These are phyloP conservation scores for Globisporangium abappressorium DNA, from an alignment of 352 stramenopile genomes.

Conservation along the genomic window DNA sequence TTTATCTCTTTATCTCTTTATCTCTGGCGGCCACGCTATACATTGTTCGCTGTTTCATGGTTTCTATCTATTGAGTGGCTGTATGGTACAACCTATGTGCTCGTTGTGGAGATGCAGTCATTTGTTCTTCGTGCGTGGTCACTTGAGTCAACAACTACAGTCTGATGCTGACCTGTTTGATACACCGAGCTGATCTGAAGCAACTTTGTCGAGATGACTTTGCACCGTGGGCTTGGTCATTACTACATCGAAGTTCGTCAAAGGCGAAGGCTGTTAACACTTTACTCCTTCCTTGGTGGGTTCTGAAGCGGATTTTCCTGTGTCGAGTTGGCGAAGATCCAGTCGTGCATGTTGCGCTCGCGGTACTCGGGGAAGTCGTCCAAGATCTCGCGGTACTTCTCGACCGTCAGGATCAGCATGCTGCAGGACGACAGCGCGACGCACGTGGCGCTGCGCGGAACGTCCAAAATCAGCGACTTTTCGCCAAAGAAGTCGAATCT, in stretches of 20 bases:
- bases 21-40: background rate
- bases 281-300: background rate
- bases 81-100: background rate
- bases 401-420: conserved; percentile 41
- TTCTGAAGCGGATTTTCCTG: conserved; percentile 11
- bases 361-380: conserved; percentile 49
- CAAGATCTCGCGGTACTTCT: conserved; percentile 41
- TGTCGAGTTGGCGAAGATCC: conserved; percentile 28
- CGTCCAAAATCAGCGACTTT: conserved; percentile 41
- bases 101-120: no score
- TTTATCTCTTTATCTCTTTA: background rate
- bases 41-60: background rate
- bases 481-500: conserved; percentile 47
- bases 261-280: background rate
- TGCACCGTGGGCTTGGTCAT: background rate
- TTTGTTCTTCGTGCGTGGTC: background rate
- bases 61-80: background rate
- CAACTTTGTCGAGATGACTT: background rate
- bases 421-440: conserved; percentile 36
- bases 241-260: background rate
- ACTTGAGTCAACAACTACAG: background rate
- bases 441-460: conserved; percentile 41
- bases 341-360: conserved; percentile 43
- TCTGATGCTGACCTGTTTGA: background rate
- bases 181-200: background rate